Evolutionary conservation across 2,329 filamentous ascomycete species (phyloP).

Genomic region (Cladosporium austrohemisphaericum): DNA sequence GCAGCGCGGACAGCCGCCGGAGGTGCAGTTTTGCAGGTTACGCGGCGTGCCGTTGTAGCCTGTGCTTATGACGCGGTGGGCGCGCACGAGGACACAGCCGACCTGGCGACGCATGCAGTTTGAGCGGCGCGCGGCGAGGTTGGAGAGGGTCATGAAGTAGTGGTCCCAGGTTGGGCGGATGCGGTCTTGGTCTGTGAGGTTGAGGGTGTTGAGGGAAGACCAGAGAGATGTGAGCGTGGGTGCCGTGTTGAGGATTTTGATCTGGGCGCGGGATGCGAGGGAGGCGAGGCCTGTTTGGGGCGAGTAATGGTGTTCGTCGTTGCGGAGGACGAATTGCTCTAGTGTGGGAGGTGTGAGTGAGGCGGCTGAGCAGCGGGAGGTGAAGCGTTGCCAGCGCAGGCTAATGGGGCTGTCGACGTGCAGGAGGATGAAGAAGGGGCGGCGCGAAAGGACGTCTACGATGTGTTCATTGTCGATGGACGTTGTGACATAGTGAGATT

Average conservation of each 20-base stretch:
- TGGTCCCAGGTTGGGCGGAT: conserved; percentile 90
- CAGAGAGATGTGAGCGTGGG: conserved; percentile 64
- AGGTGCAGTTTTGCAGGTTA: conserved; percentile 82
- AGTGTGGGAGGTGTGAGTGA: conserved; percentile 47
- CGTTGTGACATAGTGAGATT: conserved; percentile 77
- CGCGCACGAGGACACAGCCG: conserved; percentile 84
- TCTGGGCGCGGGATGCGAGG: conserved; percentile 74
- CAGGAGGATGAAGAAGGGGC: conserved; percentile 90
- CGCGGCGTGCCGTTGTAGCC: conserved; percentile 98
- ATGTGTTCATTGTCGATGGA: conserved; percentile 70
- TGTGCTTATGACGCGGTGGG: conserved; percentile 84
- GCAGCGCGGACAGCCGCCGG: conserved; percentile 84
- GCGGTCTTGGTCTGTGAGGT: conserved; percentile 73
- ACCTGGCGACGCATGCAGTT: conserved; percentile 99
- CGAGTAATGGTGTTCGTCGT: conserved; percentile 73
- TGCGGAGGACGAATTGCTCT: conserved; percentile 57
- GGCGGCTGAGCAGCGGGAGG: conserved; percentile 50
- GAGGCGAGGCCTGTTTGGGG: conserved; percentile 62
- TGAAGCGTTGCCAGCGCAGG: conserved; percentile 77
- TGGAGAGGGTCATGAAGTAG: conserved; percentile 97
- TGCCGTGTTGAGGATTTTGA: conserved; percentile 83
- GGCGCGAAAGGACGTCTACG: conserved; percentile 69
- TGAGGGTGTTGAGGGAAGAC: conserved; percentile 66
- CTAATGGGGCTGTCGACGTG: conserved; percentile 87
- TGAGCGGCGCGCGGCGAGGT: conserved; percentile 79